Evolutionary conservation across 2,329 filamentous ascomycete species (phyloP).

Genomic region (Cercospora zeae-maydis): DNA sequence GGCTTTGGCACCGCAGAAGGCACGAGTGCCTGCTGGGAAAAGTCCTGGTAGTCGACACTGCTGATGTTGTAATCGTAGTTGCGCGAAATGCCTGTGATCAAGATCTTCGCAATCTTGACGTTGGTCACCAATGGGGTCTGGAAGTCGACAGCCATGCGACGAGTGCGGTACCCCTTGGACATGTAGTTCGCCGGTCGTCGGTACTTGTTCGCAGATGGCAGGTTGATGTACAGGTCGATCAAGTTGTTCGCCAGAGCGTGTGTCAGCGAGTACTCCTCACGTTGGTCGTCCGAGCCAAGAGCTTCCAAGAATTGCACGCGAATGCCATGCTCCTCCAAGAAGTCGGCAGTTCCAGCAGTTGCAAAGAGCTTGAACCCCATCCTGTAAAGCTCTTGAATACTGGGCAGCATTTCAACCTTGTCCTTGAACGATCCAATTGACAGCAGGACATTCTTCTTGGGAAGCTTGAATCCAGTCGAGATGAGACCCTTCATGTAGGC

Average conservation of each 20-base stretch:
- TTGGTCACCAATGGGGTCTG: constrained; percentile 97
- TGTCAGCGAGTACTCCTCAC: constrained; percentile 93
- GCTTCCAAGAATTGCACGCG: constrained; percentile 92
- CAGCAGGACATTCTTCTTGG: constrained; percentile 89
- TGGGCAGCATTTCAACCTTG: constrained; percentile 94
- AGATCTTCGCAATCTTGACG: constrained; percentile 97
- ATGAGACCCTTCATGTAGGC: constrained; percentile 95
- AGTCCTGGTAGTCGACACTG: constrained; percentile 86
- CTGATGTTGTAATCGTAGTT: constrained; percentile 81
- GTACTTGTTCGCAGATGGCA: constrained; percentile 98
- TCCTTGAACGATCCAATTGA: constrained; percentile 98
- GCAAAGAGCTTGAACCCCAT: constrained; percentile 95
- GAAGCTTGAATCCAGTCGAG: constrained; percentile 93
- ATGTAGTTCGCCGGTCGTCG: constrained; percentile 96
- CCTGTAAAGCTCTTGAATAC: constrained; percentile 81
- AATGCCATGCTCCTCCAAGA: constrained; percentile 87
- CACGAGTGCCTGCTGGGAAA: constrained; percentile 45
- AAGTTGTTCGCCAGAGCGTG: constrained; percentile 96
- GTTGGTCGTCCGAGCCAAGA: constrained; percentile 74
- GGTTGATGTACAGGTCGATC: constrained; percentile 97
- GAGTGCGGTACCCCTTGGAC: constrained; percentile 93
- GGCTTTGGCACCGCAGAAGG: constrained; percentile 37
- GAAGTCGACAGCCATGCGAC: constrained; percentile 97
- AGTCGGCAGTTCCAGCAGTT: constrained; percentile 94
- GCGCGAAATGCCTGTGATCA: constrained; percentile 88